A percentile compares a stretch with the other conserved stretches of the same genome.
phyloP scores from a whole-genome alignment of 2,329 filamentous ascomycete species.

The Fusarium irregulare region DNA sequence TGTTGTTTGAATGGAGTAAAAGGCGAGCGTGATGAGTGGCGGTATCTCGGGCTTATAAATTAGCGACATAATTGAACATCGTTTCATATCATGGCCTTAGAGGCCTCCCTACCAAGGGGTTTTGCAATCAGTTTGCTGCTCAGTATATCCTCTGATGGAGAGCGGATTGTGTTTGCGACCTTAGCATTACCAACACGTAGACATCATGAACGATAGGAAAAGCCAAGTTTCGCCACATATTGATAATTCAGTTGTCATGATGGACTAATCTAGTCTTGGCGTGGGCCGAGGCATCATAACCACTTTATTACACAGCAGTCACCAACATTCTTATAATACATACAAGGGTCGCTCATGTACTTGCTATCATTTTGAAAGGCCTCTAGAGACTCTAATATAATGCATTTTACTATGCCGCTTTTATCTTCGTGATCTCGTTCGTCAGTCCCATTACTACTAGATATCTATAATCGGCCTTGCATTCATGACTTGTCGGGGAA shows the following conservation, averaged over 20 bases:
- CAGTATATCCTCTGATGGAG: background rate
- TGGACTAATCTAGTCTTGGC: background rate
- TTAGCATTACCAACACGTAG: background rate
- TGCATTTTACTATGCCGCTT: conserved; percentile 7
- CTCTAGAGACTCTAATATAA: conserved; percentile 11
- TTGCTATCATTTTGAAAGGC: conserved; percentile 3
- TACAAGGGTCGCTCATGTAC: background rate
- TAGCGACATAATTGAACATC: background rate
- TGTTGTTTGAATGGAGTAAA: conserved; percentile 22
- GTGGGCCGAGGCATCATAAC: background rate
- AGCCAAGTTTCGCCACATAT: background rate
- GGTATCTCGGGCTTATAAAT: conserved; percentile 7
- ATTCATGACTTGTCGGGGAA: conserved; percentile 73
- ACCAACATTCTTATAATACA: background rate
- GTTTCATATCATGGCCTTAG: background rate
- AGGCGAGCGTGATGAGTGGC: conserved; percentile 21
- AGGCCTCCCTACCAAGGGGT: background rate
- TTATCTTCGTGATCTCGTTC: conserved; percentile 1
- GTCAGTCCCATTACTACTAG: background rate
- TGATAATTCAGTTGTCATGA: background rate
- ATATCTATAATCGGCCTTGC: conserved; percentile 33
- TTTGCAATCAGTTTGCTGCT: background rate
- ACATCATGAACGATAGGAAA: background rate
- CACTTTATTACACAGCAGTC: background rate
- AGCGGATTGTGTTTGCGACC: background rate